Evolutionary conservation across 75 land plant genomes (phyloP), one percentile per base, ranked within the genome.

Genomic region (Chamaecyparis obtusa): DNA sequence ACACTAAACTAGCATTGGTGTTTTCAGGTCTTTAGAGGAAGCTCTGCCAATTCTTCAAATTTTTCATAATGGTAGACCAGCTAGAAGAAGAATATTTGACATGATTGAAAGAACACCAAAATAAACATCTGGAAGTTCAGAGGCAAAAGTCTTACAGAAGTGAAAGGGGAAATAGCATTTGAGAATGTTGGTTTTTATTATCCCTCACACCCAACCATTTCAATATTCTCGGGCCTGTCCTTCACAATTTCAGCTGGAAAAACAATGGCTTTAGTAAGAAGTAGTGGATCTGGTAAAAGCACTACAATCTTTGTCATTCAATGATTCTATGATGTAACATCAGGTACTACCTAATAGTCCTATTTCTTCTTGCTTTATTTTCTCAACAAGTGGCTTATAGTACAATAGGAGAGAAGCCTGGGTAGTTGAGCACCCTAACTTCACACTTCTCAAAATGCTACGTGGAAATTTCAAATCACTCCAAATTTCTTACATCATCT

Each of bases 201-300:
- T 86, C 96, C 95, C 1, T 86, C 92, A 32, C 88, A 94, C 51
- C 94, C 92, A 15, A 88, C 92, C 82, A 82, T 92, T 1, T 43
- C 83, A n/a, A 85, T 95, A 24, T 93, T 95, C 87, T 48, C 90
- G n/a, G 86, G 88, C 35, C 85, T 95, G 46, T 89, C 77, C 11
- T 74, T 95, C 16, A 86, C 85, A 44, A 86, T 93, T 24, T 83
- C 90, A 24, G 85, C 93, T 9, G 95, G 96, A n/a, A 92, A 89
- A 80, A 91, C 93, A 37, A 86, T 92, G 72, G 95, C 96, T 3
- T 43, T 95, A n/a, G 96, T 95, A 0, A 95, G 96, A 64, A 89
- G 87, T 83, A 92, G 94, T 86, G 96, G 96, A n/a, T 95, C 95
- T 43, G 96, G 96, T 27, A 95, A 95, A 88, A 93, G 95, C 85